A percentile compares a stretch with the other conserved stretches of the same genome.
Evolutionary conservation across 768 basidiomycete genomes (phyloP).

Genomic region (Tricholoma terreum): DNA sequence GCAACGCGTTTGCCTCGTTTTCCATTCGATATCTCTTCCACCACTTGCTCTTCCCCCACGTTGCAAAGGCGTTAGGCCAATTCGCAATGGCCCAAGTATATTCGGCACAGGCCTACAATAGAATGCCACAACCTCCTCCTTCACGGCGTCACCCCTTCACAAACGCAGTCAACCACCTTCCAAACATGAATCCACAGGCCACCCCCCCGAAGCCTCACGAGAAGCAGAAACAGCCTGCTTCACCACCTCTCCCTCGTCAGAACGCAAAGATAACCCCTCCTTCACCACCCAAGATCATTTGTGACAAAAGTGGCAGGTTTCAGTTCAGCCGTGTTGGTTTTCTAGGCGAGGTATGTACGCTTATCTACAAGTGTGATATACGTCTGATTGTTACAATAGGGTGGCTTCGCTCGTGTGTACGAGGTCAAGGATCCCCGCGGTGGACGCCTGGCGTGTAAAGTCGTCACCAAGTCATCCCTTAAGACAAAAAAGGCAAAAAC

Average conservation of each 20-base stretch:
- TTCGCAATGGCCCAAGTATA: constrained; percentile 33
- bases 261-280: constrained; percentile 81
- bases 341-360: constrained; percentile 75
- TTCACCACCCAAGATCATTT: constrained; percentile 75
- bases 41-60: constrained; percentile 4
- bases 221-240: constrained; percentile 38
- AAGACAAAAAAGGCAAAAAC: constrained; percentile 97
- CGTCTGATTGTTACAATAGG: constrained; percentile 39
- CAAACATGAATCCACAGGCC: constrained; percentile 24
- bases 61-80: constrained; percentile 33
- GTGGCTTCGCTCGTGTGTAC: constrained; percentile 96
- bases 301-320: constrained; percentile 53
- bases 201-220: constrained; percentile 37
- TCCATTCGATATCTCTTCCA: constrained; percentile 2
- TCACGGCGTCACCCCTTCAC: constrained; percentile 29
- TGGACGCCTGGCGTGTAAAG: constrained; percentile 80
- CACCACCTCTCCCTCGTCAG: constrained; percentile 75
- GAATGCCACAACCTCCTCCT: constrained; percentile 25
- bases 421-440: constrained; percentile 79
- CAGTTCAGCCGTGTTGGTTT: constrained; percentile 76
- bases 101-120: constrained; percentile 30
- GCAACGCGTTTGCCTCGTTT: constrained; percentile 25
- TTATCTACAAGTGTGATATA: neutral
- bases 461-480: constrained; percentile 87
- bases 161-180: constrained; percentile 29